Base-by-base conservation (phyloP, 2,329 filamentous ascomycete species). In the Aureobasidium melanogenum region DNA sequence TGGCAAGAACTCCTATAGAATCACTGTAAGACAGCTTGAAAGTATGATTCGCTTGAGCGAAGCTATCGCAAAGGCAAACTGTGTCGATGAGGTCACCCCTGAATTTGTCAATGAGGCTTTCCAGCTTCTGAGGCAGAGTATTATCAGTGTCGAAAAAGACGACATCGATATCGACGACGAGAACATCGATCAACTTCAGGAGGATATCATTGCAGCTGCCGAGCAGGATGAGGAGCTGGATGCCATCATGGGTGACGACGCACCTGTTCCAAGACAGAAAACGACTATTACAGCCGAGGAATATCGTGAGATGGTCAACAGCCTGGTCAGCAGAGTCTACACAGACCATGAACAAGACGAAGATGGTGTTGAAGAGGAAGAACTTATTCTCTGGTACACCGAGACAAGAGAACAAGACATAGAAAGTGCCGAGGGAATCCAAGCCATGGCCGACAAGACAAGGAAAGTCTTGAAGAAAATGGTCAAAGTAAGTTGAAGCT, bases 11-110 rank as follows among this genome's bases (percentile, higher is more conserved):
- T 95, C 89, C 66, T 99, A 99, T 79, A 87, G 94, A 63, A 99
- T 99, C 73, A 99, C 94, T 0, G 94, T 99, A 54, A 85, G 94
- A 71, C 94, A 99, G 74, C 82, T 99, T 2, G 94, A 99, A 76
- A 93, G 88, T 71, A 86, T 99, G 82, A 97, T 99, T 67, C 91
- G 94, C 65, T 79, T 99, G 61, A 93, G 88, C 60, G 94, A 99
- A 75, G 94, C 94, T n/a, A 97, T 99, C 67, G 94, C 94, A 62
- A 97, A 97, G 76, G 91, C 91, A 62, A 97, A 96, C 72, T 99
- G 94, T 71, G 91, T 96, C 15, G 89, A 93, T 68, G 91, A 97
- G 65, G 88, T 99, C 64, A 86, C 86, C 0, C 82, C 88, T 1
- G 83, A 84, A 0, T 96, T 97, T 75, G 94, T 99, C 17, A 83